Percentiles rank a stretch among this genome's conserved stretches.
phyloP scores from a whole-genome alignment of 2,329 filamentous ascomycete species.

The Colletotrichum sansevieriae region DNA sequence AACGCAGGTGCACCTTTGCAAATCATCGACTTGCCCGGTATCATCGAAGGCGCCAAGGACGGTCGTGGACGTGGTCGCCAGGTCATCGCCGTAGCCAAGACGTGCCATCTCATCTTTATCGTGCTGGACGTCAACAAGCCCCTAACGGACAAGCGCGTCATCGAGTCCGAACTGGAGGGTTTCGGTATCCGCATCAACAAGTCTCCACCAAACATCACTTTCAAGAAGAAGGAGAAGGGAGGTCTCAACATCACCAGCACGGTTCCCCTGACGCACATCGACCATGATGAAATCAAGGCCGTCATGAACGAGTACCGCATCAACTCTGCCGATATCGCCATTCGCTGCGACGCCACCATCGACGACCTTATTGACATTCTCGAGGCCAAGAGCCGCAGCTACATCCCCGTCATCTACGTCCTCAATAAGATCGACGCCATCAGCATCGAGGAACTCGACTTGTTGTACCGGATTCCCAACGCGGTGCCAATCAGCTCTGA shows the following conservation, averaged over 20 bases:
- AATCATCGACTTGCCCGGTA: conserved; percentile 98
- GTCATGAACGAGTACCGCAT: conserved; percentile 98
- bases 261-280: conserved; percentile 90
- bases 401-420: conserved; percentile 99
- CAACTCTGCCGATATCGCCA: conserved; percentile 95
- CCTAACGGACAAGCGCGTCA: conserved; percentile 94
- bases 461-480: conserved; percentile 96
- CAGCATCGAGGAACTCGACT: conserved; percentile 95
- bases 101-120: conserved; percentile 98
- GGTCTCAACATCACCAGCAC: conserved; percentile 97
- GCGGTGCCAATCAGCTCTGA: conserved; percentile 98
- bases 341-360: conserved; percentile 96
- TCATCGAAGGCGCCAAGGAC: conserved; percentile 98
- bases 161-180: conserved; percentile 94
- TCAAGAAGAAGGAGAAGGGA: conserved; percentile 99
- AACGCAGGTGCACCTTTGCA: conserved; percentile 85
- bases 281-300: conserved; percentile 96
- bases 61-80: conserved; percentile 97
- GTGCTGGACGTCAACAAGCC: conserved; percentile 99
- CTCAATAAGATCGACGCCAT: conserved; percentile 99
- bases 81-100: conserved; percentile 99
- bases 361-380: conserved; percentile 97
- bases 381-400: conserved; percentile 93
- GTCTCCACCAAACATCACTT: conserved; percentile 96
- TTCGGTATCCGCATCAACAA: conserved; percentile 99